Base-by-base conservation (phyloP, 805 yeast species). In the Candida coquimbonensis region DNA sequence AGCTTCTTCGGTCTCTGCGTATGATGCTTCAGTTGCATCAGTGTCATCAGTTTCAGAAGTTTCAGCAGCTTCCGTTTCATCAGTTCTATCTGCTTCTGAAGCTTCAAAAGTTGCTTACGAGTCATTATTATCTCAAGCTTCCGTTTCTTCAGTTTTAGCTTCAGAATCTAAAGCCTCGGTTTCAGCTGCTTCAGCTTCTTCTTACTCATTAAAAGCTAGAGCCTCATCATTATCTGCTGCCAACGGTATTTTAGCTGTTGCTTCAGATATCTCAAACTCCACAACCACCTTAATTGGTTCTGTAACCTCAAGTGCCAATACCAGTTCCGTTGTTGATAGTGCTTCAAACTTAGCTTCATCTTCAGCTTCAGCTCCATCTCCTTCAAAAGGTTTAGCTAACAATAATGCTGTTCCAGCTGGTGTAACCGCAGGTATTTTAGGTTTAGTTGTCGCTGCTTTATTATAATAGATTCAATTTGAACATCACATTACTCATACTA, bases 371-470 rank as follows among this genome's bases (percentile, higher is more conserved):
- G 47, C 56, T 21, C 49, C 62, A 7, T 39, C 58, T 21, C 50
- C 62, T 8, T 39, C 58, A 27, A 45, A 59, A 19, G 40, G 49
- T 32, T 48, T 58, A 12, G 37, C 57, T n/a, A 42, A 57, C 16
- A 43, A 52, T 9, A 47, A 37, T 9, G 38, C 38, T 13, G 38
- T 57, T 33, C 60, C 62, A 50, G 60, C 59, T 43, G 60, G 60
- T 40, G 36, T 54, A 43, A 45, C 59, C 5, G 43, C 60, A 36
- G 61, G 62, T 52, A 46, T 53, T 9, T 42, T 57, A 40, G 63
- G 64, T 46, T 46, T 59, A 38, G 49, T 60, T 36, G 46, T 55
- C 34, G 63, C 64, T 52, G 57, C 58, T 42, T 52, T 61, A 40
- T 45, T 59, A 38, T 59, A 36, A 43, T 17, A 8, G 12, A 13